Percentiles rank a stretch among this genome's conserved stretches.
phyloP scores from a whole-genome alignment of 2,329 filamentous ascomycete genomes.

The Diaporthe longicolla region DNA sequence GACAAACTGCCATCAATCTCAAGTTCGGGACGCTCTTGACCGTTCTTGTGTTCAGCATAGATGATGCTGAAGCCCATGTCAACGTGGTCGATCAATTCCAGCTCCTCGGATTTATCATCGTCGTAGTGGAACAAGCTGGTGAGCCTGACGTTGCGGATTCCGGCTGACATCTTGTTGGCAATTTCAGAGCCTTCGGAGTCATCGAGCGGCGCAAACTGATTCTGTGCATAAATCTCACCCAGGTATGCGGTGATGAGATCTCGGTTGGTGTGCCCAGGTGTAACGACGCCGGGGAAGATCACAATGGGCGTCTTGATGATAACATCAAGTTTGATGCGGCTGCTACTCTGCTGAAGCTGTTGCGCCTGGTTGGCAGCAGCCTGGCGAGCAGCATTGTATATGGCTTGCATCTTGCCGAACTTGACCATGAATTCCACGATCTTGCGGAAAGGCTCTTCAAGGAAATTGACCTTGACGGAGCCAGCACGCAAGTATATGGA shows the following conservation, averaged over 20 bases:
- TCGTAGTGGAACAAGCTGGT: slow-evolving; percentile 91
- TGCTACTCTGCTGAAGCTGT: slow-evolving; percentile 91
- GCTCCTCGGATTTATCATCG: slow-evolving; percentile 80
- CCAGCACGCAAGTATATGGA: slow-evolving; percentile 92
- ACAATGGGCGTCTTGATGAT: slow-evolving; percentile 95
- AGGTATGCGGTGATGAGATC: slow-evolving; percentile 94
- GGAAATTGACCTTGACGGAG: slow-evolving; percentile 96
- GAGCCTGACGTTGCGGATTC: slow-evolving; percentile 91
- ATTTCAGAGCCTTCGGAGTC: slow-evolving; percentile 80
- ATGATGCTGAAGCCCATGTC: slow-evolving; percentile 94
- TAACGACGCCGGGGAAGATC: slow-evolving; percentile 87
- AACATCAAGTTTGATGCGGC: slow-evolving; percentile 93
- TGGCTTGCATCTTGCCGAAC: slow-evolving; percentile 99
- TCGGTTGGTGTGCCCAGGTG: slow-evolving; percentile 77
- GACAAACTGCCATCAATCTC: slow-evolving; percentile 95
- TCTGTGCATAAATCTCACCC: slow-evolving; percentile 97
- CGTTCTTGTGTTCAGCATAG: slow-evolving; percentile 87
- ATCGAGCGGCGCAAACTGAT: slow-evolving; percentile 88
- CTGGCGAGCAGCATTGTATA: slow-evolving; percentile 96
- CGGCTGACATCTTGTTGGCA: slow-evolving; percentile 90
- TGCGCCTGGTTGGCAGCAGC: slow-evolving; percentile 94
- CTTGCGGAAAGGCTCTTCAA: slow-evolving; percentile 97
- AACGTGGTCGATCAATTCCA: slow-evolving; percentile 97
- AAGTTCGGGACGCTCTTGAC: slow-evolving; percentile 85
- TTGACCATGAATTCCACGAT: slow-evolving; percentile 99